Base-by-base conservation (phyloP, 352 stramenopile species). In the Globisporangium solare region DNA sequence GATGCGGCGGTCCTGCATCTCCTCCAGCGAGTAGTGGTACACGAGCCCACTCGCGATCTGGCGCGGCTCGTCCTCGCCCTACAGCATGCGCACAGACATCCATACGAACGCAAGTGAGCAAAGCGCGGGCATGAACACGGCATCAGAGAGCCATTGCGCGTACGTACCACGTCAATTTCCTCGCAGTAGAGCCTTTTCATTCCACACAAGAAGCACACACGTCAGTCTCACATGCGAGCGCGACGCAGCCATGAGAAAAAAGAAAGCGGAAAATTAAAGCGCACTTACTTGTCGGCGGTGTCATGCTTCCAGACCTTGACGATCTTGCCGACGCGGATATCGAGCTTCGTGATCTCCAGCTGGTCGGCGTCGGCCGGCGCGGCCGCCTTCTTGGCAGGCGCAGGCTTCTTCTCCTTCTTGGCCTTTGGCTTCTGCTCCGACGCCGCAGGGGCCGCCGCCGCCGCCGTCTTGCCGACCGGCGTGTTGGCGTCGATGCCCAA, bases 221-320 rank as follows among this genome's bases (percentile, higher is more conserved):
- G 12, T 13, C 14, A 45, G 51, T 6, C 3, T 10, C 18, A 22
- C 2, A 51, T 24, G 14, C 14, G 20, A 39, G 13, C 2, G 11
- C 35, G 14, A 5, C 37, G 40, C 35, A 48, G 20, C 37, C 56
- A 27, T 27, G 24, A 2, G 24, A 27, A n/a, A n/a, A n/a, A n/a
- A n/a, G n/a, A n/a, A n/a, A n/a, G n/a, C n/a, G n/a, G n/a, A n/a
- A n/a, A n/a, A n/a, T n/a, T n/a, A n/a, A n/a, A 5, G 24, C 24
- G 24, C 24, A 70, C 69, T 40, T 58, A 86, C 73, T 96, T 96
- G 62, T 97, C 89, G 22, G 85, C 86, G 7, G 78, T 91, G 49
- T 94, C 85, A 70, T 97, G 89, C 68, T 95, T 94, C 88, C 88
- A 97, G 46, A 94, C 87, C 59, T 96, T 96, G 58, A 92, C 73